These are phyloP conservation scores for Bauhinia variegata DNA, from an alignment of 306 rosid species.

Conservation along the genomic window DNA sequence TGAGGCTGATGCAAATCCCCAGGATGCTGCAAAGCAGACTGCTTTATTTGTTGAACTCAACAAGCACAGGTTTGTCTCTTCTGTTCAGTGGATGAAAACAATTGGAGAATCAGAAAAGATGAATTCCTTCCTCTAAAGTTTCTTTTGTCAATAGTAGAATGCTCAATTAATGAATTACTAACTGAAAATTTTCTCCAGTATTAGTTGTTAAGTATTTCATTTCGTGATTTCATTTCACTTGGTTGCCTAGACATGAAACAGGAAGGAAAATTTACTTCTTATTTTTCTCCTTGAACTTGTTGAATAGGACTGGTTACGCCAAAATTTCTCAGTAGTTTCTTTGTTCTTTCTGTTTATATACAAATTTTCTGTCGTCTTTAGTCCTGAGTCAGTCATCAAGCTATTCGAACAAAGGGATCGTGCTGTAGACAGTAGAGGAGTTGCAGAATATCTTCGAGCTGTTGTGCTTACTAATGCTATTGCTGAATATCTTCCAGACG, in stretches of 20 bases:
- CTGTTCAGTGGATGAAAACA: background rate
- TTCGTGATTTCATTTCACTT: slow-evolving; percentile 3
- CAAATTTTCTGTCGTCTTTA: slow-evolving; percentile 31
- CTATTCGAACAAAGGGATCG: slow-evolving; percentile 93
- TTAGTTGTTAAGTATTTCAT: background rate
- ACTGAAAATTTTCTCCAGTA: background rate
- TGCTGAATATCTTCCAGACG: slow-evolving; percentile 91
- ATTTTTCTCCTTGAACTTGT: too few relatives aligned
- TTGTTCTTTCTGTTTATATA: background rate
- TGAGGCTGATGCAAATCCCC: slow-evolving; percentile 80
- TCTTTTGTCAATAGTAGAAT: too few relatives aligned
- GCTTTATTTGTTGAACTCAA: slow-evolving; percentile 83
- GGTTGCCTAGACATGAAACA: slow-evolving; percentile 8
- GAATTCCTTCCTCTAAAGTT: too few relatives aligned
- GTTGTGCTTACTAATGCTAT: slow-evolving; percentile 83
- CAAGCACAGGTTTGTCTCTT: slow-evolving; percentile 76
- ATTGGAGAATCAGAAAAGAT: too few relatives aligned
- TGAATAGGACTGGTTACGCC: too few relatives aligned
- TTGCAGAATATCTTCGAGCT: slow-evolving; percentile 95
- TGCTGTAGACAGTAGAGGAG: slow-evolving; percentile 93
- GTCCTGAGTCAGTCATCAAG: slow-evolving; percentile 96
- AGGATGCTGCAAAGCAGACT: slow-evolving; percentile 75
- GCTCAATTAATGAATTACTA: background rate
- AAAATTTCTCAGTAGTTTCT: background rate
- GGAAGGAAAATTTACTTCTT: too few relatives aligned